Evolutionary conservation across 169 alveolate genomes (phyloP).

Genomic region (Babesia gibsoni): DNA sequence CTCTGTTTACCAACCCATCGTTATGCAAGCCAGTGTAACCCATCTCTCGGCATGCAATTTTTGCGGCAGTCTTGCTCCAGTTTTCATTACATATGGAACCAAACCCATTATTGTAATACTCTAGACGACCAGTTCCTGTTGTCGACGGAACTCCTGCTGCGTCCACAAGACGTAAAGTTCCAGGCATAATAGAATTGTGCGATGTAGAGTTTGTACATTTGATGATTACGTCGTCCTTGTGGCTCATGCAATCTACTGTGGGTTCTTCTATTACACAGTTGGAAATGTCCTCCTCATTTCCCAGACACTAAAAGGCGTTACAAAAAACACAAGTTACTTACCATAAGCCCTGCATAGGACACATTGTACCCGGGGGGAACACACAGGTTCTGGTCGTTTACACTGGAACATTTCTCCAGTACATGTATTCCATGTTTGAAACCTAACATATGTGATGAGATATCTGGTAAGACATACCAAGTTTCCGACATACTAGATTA

Average conservation of each 20-base stretch:
- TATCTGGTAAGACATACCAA: constrained; percentile 39
- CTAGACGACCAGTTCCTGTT: constrained; percentile 76
- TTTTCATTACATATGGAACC: constrained; percentile 82
- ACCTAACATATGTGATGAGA: constrained; percentile 44
- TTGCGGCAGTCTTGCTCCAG: constrained; percentile 78
- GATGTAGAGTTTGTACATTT: constrained; percentile 74
- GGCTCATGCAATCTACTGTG: constrained; percentile 75
- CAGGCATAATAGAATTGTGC: constrained; percentile 65
- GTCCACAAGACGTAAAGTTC: constrained; percentile 75
- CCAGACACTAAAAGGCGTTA: constrained; percentile 64
- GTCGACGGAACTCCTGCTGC: constrained; percentile 66
- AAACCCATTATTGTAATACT: constrained; percentile 70
- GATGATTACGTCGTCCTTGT: constrained; percentile 79
- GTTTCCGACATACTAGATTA: constrained; percentile 77
- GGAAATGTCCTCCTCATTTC: constrained; percentile 69
- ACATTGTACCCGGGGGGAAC: constrained; percentile 79
- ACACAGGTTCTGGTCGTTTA: constrained; percentile 79
- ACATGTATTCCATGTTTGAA: constrained; percentile 75
- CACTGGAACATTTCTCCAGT: constrained; percentile 70
- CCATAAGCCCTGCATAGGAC: constrained; percentile 72
- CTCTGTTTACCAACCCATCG: constrained; percentile 82
- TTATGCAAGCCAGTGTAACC: constrained; percentile 77
- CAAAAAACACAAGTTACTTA: background rate
- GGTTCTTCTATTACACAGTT: constrained; percentile 81
- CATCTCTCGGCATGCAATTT: constrained; percentile 81